These are phyloP conservation scores for Nakazawaea wickerhamii DNA, from an alignment of 805 yeast species.

Conservation along the genomic window DNA sequence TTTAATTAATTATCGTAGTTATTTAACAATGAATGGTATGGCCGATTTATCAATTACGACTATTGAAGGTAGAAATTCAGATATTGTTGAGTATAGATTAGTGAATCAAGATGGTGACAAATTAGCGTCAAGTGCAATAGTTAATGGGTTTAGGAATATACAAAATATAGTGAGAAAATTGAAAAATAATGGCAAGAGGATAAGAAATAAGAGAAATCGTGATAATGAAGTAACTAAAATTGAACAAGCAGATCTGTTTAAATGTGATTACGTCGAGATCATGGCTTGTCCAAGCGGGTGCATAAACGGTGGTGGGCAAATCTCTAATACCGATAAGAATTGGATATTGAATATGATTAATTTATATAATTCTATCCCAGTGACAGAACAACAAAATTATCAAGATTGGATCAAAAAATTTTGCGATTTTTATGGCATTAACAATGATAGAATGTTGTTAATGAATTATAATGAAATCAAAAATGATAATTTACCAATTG, in stretches of 20 bases:
- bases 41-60: constrained; percentile 25
- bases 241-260: constrained; percentile 51
- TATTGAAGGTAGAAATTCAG: constrained; percentile 68
- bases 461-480: constrained; percentile 48
- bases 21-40: constrained; percentile 17
- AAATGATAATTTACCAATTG: constrained; percentile 36
- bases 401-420: constrained; percentile 31
- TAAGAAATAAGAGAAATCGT: constrained; percentile 20
- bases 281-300: constrained; percentile 99
- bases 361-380: constrained; percentile 31
- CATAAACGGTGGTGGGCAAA: constrained; percentile 94
- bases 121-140: constrained; percentile 55
- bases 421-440: constrained; percentile 25
- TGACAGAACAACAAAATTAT: constrained; percentile 1
- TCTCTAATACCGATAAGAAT: constrained; percentile 31
- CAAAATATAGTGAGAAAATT: constrained; percentile 88
- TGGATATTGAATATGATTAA: too few species aligned
- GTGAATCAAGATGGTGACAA: constrained; percentile 31
- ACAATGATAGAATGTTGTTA: constrained; percentile 33
- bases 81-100: constrained; percentile 65
- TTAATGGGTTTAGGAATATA: constrained; percentile 91
- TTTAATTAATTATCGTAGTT: constrained; percentile 33
- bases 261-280: constrained; percentile 80
- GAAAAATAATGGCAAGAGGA: constrained; percentile 42
- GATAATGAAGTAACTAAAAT: constrained; percentile 15